Base-by-base conservation (phyloP, 208 protist genomes). In the Novymonas esmeraldas region DNA sequence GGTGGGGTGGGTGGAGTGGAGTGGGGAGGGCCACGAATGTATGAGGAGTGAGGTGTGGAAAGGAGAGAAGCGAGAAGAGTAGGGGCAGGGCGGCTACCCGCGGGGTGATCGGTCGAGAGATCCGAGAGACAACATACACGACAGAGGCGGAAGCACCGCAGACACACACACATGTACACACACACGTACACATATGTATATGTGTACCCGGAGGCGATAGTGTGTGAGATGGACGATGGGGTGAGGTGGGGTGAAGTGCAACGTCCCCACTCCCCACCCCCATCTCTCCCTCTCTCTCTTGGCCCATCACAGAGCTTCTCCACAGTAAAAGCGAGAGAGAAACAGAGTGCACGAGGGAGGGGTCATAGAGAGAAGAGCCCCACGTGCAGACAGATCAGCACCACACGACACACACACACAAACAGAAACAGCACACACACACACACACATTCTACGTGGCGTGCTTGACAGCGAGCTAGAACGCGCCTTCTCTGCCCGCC, bases 401-500 rank as follows among this genome's bases (percentile, higher is more conserved):
- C 22, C 46, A 6, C 22, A 7, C 22, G 46, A 57, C 18, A 41
- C 6, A 16, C 51, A 57, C 18, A 39, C n/a, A 9, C 31, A 13
- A 3, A 10, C 22, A 24, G 11, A 41, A 41, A 3, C 6, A 48
- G 18, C 22, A 48, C 22, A 48, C 16, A 3, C 3, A 48, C 22
- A 48, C 16, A 36, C 14, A 7, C 5, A 20, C 2, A 18, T 28
- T 22, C 38, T 5, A 34, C 20, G 13, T 58, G 42, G 44, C 9
- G 28, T 29, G 52, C 26, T 58, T n/a, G n/a, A n/a, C n/a, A n/a
- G n/a, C n/a, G n/a, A n/a, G n/a, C 11, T 64, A 64, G 28, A 42
- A 26, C 7, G 33, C 46, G 14, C 45, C 59, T 33, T 64, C 59
- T 22, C 59, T 64, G 11, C 18, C 24, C 24, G 45, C 36, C 6